Evolutionary conservation across 768 basidiomycete genomes (phyloP).

Genomic region (Boletus vinaceobasis): DNA sequence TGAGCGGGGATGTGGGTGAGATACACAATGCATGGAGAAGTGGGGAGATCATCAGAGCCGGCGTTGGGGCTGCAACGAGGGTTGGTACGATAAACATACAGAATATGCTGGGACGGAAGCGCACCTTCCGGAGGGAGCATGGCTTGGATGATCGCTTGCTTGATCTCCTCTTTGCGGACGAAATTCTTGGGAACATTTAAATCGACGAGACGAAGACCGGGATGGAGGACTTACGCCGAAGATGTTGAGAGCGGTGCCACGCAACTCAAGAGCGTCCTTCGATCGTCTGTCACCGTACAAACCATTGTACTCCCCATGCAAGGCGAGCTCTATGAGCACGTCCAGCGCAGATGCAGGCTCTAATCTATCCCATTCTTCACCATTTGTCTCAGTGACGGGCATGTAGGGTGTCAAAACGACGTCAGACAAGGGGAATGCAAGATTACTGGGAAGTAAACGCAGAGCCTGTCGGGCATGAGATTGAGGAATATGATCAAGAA

Average conservation of each 20-base stretch:
- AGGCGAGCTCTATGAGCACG: slow-evolving; percentile 72
- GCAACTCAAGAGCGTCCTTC: slow-evolving; percentile 68
- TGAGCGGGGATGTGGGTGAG: slow-evolving; percentile 58
- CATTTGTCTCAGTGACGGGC: slow-evolving; percentile 77
- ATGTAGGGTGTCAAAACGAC: slow-evolving; percentile 70
- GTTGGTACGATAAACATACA: background rate
- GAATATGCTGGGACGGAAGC: background rate
- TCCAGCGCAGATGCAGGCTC: slow-evolving; percentile 80
- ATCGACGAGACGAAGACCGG: background rate
- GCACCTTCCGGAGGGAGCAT: slow-evolving; percentile 64
- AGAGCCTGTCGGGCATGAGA: slow-evolving; percentile 46
- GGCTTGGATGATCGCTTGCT: slow-evolving; percentile 62
- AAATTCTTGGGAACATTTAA: slow-evolving; percentile 53
- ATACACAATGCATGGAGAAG: slow-evolving; percentile 66
- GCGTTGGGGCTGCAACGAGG: slow-evolving; percentile 22
- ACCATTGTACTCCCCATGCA: slow-evolving; percentile 90
- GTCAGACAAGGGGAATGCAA: slow-evolving; percentile 61
- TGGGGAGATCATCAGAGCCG: slow-evolving; percentile 54
- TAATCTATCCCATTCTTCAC: slow-evolving; percentile 90
- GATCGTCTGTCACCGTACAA: slow-evolving; percentile 51
- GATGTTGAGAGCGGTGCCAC: slow-evolving; percentile 72
- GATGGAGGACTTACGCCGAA: slow-evolving; percentile 67
- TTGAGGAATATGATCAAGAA: slow-evolving; percentile 12
- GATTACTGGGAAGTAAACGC: slow-evolving; percentile 51
- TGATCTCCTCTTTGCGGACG: slow-evolving; percentile 68